These are phyloP conservation scores for Sugiyamaella neomexicana DNA, from an alignment of 1,139 yeast genomes.

Conservation along the genomic window DNA sequence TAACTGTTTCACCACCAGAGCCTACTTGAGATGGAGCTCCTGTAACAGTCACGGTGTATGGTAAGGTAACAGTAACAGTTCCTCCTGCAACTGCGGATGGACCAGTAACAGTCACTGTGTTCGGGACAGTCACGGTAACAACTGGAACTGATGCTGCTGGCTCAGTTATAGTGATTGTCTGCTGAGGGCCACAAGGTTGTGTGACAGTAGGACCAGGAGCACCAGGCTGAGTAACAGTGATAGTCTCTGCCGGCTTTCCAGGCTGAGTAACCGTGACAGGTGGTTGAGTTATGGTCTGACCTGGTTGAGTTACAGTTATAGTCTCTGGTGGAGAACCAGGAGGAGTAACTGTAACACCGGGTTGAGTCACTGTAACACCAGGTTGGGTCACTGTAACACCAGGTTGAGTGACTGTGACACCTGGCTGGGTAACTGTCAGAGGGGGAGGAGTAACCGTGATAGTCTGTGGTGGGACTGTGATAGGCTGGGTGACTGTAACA, in stretches of 20 bases:
- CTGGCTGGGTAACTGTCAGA: neutral
- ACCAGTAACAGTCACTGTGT: conserved; percentile 7
- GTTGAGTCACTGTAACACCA: conserved; percentile 8
- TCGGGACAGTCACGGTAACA: conserved; percentile 11
- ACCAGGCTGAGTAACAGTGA: conserved; percentile 17
- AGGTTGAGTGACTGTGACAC: conserved; percentile 8
- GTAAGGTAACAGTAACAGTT: conserved; percentile 8
- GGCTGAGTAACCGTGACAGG: conserved; percentile 23
- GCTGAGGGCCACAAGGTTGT: conserved; percentile 10
- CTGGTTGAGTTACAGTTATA: conserved; percentile 4
- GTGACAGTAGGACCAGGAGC: neutral
- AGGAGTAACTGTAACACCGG: too few species aligned
- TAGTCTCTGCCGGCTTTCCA: conserved; percentile 9
- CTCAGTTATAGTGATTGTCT: conserved; percentile 22
- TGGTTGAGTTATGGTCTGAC: neutral
- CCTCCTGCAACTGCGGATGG: conserved; percentile 2
- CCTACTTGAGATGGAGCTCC: conserved; percentile 7
- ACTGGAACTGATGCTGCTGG: conserved; percentile 14
- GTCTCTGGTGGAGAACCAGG: conserved; percentile 1
- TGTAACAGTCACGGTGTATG: conserved; percentile 22
- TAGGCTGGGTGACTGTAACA: conserved; percentile 11
- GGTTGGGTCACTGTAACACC: conserved; percentile 20
- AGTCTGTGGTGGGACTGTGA: conserved; percentile 14
- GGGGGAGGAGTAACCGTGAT: conserved; percentile 17
- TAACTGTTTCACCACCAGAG: conserved; percentile 7